Base-by-base conservation (phyloP, 306 rosid species). In the Vicia sativa region DNA sequence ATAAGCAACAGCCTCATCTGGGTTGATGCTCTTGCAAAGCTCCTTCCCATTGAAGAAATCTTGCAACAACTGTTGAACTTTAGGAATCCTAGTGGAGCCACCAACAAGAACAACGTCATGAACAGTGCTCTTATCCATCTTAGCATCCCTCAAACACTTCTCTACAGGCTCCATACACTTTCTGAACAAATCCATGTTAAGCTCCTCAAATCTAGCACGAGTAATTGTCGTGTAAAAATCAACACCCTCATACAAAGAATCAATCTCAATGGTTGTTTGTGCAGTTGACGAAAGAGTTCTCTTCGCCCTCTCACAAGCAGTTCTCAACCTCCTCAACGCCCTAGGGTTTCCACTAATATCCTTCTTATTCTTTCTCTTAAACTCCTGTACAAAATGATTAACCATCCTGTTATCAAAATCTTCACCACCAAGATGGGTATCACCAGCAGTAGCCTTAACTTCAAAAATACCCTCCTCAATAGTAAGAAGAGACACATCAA, bases 391-490 rank as follows among this genome's bases (percentile, higher is more conserved):
- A 74, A 87, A 89, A 34, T 89, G 92, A 48, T 81, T 89, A 69
- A 89, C 92, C 90, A 89, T 84, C 57, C 89, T 84, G 16, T 86
- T 89, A 50, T 86, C 89, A 4, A 88, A 86, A 53, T 88, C 92
- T 75, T 89, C 96, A n/a, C 96, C 92, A n/a, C 96, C 96, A 28
- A 89, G 83, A 19, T 89, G 96, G 4, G 92, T 89, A 12, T 89
- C 91, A 14, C 92, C 96, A 11, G 91, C 96, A 2, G 92, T 89
- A 21, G 92, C 84, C 68, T 87, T 87, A 3, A 87, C 92, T 61
- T 85, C 92, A 9, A 87, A 89, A 18, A 89, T 85, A 11, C 91
- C 89, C 68, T 87, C 90, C 65, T 89, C 92, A 62, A 89, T 83
- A 16, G 96, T 85, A 8, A 87, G 86, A 2, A 89, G 81, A 5